Evolutionary conservation across 176 grass and related monocot genomes (phyloP).

Genomic region (Eleusine coracana): DNA sequence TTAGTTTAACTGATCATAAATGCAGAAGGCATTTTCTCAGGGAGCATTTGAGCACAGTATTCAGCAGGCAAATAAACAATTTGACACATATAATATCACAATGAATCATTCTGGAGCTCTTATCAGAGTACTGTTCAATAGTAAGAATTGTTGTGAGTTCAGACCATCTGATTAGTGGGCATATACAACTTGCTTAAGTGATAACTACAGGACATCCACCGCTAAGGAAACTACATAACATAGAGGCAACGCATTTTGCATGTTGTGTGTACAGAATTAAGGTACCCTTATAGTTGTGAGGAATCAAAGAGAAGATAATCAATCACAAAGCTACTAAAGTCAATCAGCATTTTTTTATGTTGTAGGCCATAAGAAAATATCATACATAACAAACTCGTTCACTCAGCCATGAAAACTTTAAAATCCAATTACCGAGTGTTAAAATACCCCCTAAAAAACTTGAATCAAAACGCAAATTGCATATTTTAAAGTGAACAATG

Average conservation of each 20-base stretch:
- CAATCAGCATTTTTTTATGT: background rate
- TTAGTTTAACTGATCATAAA: conserved; percentile 19
- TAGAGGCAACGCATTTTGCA: background rate
- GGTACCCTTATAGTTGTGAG: background rate
- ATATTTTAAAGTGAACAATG: too few relatives aligned
- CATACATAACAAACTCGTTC: background rate
- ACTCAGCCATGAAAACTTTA: background rate
- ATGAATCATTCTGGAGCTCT: background rate
- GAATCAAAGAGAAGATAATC: background rate
- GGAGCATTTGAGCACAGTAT: background rate
- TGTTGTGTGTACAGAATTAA: background rate
- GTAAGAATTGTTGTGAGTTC: background rate
- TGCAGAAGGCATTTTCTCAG: background rate
- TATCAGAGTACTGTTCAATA: background rate
- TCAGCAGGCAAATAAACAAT: background rate
- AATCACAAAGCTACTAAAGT: background rate
- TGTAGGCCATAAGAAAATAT: conserved; percentile 19
- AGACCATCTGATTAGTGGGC: background rate
- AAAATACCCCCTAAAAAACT: background rate
- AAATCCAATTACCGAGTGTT: background rate
- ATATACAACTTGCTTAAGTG: background rate
- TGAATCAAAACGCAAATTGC: background rate
- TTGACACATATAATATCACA: background rate
- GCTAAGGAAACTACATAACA: background rate
- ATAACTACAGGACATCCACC: background rate